Evolutionary conservation across 73 alveolate genomes (phyloP).

Genomic region (Tetrahymena borealis): DNA sequence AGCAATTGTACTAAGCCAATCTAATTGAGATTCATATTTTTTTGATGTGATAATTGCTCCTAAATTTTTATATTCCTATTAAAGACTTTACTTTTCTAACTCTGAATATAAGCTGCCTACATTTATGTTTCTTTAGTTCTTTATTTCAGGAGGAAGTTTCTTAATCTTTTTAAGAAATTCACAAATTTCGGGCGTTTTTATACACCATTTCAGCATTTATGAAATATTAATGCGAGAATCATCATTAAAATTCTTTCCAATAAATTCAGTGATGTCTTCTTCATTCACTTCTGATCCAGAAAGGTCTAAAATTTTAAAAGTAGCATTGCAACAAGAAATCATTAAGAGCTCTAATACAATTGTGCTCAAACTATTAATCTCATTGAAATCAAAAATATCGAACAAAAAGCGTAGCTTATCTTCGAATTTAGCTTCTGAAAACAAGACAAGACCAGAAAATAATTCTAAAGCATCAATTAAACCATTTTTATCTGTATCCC

Average conservation of each 20-base stretch:
- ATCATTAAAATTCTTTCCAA: slow-evolving; percentile 59
- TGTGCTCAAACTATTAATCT: slow-evolving; percentile 43
- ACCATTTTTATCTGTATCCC: slow-evolving; percentile 96
- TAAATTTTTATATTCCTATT: background rate
- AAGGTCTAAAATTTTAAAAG: slow-evolving; percentile 77
- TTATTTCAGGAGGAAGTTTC: background rate
- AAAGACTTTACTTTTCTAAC: background rate
- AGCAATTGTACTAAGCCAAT: background rate
- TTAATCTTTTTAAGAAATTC: slow-evolving; percentile 31
- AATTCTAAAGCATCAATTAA: slow-evolving; percentile 89
- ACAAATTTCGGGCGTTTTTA: slow-evolving; percentile 62
- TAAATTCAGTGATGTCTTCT: slow-evolving; percentile 60
- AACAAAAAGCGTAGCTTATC: slow-evolving; percentile 90
- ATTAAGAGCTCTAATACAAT: slow-evolving; percentile 88
- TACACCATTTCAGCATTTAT: slow-evolving; percentile 63
- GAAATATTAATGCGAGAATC: slow-evolving; percentile 53
- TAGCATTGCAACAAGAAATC: slow-evolving; percentile 77
- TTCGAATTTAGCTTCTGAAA: slow-evolving; percentile 91
- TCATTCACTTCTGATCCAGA: slow-evolving; percentile 60
- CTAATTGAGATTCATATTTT: background rate
- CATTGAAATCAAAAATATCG: slow-evolving; percentile 95
- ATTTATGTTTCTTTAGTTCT: background rate
- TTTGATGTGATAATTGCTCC: background rate
- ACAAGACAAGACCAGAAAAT: slow-evolving; percentile 87
- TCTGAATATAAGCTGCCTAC: background rate